phyloP scores from a whole-genome alignment of 2,329 filamentous ascomycete genomes.

The Microsporum canis region DNA sequence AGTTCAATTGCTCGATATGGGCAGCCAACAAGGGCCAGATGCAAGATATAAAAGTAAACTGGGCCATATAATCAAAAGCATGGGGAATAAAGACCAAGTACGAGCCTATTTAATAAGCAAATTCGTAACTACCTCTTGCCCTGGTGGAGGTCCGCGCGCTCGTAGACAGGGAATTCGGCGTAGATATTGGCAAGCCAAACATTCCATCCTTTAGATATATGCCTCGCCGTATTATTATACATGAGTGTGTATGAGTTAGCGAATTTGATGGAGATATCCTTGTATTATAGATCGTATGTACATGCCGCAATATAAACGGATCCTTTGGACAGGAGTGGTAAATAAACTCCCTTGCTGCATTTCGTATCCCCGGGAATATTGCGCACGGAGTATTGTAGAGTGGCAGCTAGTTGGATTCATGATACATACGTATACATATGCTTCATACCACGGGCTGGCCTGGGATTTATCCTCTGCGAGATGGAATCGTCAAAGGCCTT shows the following conservation, averaged over 20 bases:
- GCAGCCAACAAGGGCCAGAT: neutral
- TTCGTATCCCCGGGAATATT: neutral
- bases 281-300: neutral
- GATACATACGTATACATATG: neutral
- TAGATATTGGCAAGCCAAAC: neutral
- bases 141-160: neutral
- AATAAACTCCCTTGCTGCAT: neutral
- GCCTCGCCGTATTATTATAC: neutral
- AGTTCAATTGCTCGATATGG: neutral
- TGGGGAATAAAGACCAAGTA: neutral
- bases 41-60: neutral
- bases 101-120: neutral
- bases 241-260: neutral
- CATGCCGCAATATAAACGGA: neutral
- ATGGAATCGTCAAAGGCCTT: neutral
- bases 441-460: neutral
- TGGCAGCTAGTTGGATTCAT: no score
- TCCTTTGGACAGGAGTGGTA: neutral
- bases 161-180: neutral
- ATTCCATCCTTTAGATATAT: neutral
- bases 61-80: neutral
- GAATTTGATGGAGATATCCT: neutral
- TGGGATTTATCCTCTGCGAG: neutral
- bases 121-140: neutral
- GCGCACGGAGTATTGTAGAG: conserved; percentile 1